phyloP scores from a whole-genome alignment of 2,329 filamentous ascomycete genomes.

The Mycosphaerella arachidis region DNA sequence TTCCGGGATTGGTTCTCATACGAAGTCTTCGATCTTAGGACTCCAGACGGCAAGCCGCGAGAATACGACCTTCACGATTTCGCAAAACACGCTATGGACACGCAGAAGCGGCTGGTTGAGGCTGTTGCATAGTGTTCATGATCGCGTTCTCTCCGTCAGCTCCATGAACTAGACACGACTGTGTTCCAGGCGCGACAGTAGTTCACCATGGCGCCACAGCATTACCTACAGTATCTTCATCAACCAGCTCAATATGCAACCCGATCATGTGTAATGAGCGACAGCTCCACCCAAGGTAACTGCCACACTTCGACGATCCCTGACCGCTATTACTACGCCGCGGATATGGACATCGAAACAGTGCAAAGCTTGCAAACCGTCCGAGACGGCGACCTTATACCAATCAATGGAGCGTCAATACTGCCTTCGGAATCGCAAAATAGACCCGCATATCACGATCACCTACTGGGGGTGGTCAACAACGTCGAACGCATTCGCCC shows the following conservation, averaged over 20 bases:
- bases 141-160: neutral
- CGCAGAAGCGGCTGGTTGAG: constrained; percentile 39
- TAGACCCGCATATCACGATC: no score
- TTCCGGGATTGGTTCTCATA: constrained; percentile 64
- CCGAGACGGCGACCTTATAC: neutral
- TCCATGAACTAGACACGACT: neutral
- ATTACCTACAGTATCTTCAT: neutral
- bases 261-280: no score
- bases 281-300: no score
- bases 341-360: neutral
- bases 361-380: neutral
- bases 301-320: neutral
- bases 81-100: constrained; percentile 29
- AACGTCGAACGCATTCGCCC: neutral
- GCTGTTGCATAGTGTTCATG: constrained; percentile 4
- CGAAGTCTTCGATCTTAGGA: constrained; percentile 64
- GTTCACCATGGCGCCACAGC: neutral
- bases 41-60: constrained; percentile 48
- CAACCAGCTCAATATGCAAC: neutral
- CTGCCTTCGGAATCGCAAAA: no score
- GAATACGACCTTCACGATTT: constrained; percentile 46
- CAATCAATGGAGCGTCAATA: neutral
- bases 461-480: neutral
- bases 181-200: neutral
- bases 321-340: neutral